Percentiles rank a stretch among this genome's conserved stretches.
phyloP scores from a whole-genome alignment of 2,329 filamentous ascomycete species.

The Gyromitra esculenta region DNA sequence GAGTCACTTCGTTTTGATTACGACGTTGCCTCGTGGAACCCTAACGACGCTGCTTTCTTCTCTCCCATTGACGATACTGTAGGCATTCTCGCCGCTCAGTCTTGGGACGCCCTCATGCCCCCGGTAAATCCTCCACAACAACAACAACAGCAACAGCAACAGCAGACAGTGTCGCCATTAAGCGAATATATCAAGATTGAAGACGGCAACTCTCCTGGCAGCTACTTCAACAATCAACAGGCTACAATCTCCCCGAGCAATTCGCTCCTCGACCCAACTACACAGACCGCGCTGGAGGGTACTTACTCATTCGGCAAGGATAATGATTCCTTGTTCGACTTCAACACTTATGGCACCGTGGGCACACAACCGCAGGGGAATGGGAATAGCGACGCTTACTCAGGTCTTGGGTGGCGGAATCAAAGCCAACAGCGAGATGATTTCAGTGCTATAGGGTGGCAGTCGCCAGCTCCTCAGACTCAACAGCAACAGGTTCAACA shows the following conservation, averaged over 20 bases:
- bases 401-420: constrained; percentile 47
- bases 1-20: constrained; percentile 54
- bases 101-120: constrained; percentile 53
- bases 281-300: constrained; percentile 54
- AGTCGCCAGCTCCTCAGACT: constrained; percentile 44
- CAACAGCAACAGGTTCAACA: constrained; percentile 43
- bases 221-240: constrained; percentile 50
- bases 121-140: constrained; percentile 23
- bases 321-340: constrained; percentile 53
- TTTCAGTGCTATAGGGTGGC: constrained; percentile 50
- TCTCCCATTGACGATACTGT: constrained; percentile 46
- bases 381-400: constrained; percentile 41
- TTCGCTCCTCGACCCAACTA: constrained; percentile 54
- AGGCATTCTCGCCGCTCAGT: constrained; percentile 42
- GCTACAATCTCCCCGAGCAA: constrained; percentile 54
- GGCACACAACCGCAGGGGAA: constrained; percentile 39
- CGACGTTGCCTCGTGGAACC: constrained; percentile 49
- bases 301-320: constrained; percentile 53
- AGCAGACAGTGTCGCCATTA: constrained; percentile 45
- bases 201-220: constrained; percentile 40
- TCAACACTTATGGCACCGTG: constrained; percentile 45
- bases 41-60: constrained; percentile 49
- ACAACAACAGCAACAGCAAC: constrained; percentile 5
- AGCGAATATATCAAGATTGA: constrained; percentile 56
- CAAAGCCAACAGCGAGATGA: constrained; percentile 50